phyloP scores from a whole-genome alignment of 805 yeast genomes.

The Schizosaccharomyces lindneri region DNA sequence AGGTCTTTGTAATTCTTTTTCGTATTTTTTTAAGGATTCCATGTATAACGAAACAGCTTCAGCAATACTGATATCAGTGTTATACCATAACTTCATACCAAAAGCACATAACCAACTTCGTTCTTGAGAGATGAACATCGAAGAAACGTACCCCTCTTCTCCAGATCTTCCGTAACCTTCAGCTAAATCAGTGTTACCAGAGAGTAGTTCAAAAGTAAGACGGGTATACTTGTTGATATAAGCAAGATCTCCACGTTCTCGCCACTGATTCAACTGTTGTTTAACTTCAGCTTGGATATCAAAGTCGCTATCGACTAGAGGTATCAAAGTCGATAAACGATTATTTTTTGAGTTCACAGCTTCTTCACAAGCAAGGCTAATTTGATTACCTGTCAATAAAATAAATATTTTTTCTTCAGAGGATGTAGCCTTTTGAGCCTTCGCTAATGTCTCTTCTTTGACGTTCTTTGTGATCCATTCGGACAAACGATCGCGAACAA shows the following conservation, averaged over 20 bases:
- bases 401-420: conserved; percentile 15
- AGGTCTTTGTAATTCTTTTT: not conserved
- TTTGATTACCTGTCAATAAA: conserved; percentile 22
- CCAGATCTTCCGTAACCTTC: not conserved
- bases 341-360: conserved; percentile 39
- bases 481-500: conserved; percentile 24
- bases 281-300: conserved; percentile 30
- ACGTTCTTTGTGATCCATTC: conserved; percentile 32
- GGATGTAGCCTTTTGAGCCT: conserved; percentile 10
- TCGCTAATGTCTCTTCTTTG: conserved; percentile 14
- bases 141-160: conserved; percentile 6
- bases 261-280: conserved; percentile 46
- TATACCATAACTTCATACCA: conserved; percentile 38
- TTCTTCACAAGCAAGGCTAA: conserved; percentile 32
- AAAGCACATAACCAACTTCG: conserved; percentile 44
- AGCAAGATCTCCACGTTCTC: conserved; percentile 16
- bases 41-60: not conserved
- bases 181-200: conserved; percentile 18
- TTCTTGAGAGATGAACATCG: conserved; percentile 14
- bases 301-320: conserved; percentile 51
- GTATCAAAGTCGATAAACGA: conserved; percentile 45
- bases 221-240: conserved; percentile 29
- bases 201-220: conserved; percentile 38
- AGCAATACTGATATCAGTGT: not conserved
- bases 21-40: conserved; percentile 5